Base-by-base conservation (phyloP, 2,329 filamentous ascomycete genomes). In the Pochonia chlamydosporia region DNA sequence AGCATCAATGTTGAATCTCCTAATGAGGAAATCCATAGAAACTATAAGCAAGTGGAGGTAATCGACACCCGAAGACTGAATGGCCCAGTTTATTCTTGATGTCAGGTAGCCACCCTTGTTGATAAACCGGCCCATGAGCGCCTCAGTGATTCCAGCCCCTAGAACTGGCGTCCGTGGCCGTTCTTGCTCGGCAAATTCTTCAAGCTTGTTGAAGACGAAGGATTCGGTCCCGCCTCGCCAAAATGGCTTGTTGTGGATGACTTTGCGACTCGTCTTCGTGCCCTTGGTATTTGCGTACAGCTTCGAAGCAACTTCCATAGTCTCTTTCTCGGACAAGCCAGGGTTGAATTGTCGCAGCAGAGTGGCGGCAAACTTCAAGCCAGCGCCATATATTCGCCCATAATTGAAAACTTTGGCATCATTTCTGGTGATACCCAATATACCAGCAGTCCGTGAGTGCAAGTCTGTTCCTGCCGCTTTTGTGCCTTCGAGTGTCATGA, bases 381-480 rank as follows among this genome's bases (percentile, higher is more conserved):
- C 95, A 4, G 93, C 95, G n/a, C 93, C 95, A 60, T 99, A 99
- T 42, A 99, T 99, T 35, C 95, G 88, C 7, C 95, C 95, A 58
- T 99, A 99, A 64, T 99, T 99, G 75, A 99, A 99, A 1, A 99
- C 82, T 63, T 99, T 99, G 49, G 93, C 93, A 59, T 96, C 84
- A 59, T 96, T 96, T 51, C 93, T 81, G 3, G 89, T 95, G 51
- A 99, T 99, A 6, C 91, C 92, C 2, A 99, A 68, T 48, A 99
- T 99, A 5, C 79, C 77, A 1, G 93, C 95, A 24, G 93, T 99
- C 26, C 92, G 87, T 6, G 91, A 96, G 67, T 99, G 92, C 47
- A 97, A 70, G 65, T 99, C 92, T 0, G 92, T 99, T 4, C 92
- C 92, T 3, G 88, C 89, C 5, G 89, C 84, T 68, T 99, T 97